Evolutionary conservation across 306 rosid genomes (phyloP).

Genomic region (Boehmeria nivea): DNA sequence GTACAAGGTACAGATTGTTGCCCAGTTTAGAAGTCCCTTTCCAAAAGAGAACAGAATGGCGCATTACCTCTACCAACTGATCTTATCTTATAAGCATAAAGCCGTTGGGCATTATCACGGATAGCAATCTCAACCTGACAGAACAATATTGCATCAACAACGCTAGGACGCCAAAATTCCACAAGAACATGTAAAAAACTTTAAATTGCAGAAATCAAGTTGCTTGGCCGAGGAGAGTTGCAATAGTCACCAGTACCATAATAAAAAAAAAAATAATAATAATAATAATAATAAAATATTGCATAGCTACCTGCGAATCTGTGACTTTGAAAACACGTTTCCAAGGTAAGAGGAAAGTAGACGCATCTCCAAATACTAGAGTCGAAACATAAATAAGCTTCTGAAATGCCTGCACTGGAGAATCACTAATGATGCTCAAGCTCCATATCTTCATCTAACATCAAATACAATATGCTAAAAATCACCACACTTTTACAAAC

Average conservation of each 20-base stretch:
- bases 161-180: too few relatives aligned
- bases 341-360: constrained; percentile 96
- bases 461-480: constrained; percentile 3
- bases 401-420: constrained; percentile 99
- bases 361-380: constrained; percentile 93
- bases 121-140: constrained; percentile 85
- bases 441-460: constrained; percentile 32
- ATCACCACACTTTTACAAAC: background rate
- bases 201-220: too few relatives aligned
- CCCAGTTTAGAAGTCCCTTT: too few relatives aligned
- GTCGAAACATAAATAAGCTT: constrained; percentile 94
- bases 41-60: background rate
- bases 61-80: constrained; percentile 75
- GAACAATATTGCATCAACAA: too few relatives aligned
- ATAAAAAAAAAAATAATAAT: too few relatives aligned
- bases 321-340: constrained; percentile 88
- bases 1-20: too few relatives aligned
- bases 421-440: constrained; percentile 69
- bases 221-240: too few relatives aligned
- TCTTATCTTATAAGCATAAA: constrained; percentile 75
- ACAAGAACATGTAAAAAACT: too few relatives aligned
- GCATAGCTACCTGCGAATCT: constrained; percentile 72
- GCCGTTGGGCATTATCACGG: constrained; percentile 87
- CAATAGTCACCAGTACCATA: too few relatives aligned
- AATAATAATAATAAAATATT: too few relatives aligned